A percentile compares a stretch with the other conserved stretches of the same genome.
phyloP scores from a whole-genome alignment of 768 basidiomycete genomes.

The Clitopilus passeckerianus region DNA sequence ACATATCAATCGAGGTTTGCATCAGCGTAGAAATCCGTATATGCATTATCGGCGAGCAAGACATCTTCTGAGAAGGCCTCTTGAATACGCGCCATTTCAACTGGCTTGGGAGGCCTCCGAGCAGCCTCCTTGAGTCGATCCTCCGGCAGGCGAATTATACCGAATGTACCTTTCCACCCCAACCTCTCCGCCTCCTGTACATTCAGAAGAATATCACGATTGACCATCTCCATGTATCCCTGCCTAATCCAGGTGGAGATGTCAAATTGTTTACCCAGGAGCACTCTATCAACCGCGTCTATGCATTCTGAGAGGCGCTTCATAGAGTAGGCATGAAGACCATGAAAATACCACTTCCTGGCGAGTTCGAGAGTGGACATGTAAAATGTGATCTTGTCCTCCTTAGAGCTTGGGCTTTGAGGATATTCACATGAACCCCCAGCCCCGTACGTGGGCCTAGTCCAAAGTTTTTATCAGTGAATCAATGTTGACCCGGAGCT shows the following conservation, averaged over 20 bases:
- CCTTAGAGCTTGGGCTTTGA: background rate
- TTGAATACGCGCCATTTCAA: background rate
- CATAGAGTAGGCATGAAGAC: background rate
- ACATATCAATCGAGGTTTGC: background rate
- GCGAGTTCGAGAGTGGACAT: background rate
- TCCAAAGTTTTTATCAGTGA: too few species aligned
- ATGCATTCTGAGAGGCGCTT: background rate
- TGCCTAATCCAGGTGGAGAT: background rate
- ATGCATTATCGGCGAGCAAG: background rate
- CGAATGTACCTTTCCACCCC: background rate
- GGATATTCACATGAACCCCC: background rate
- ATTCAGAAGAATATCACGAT: background rate
- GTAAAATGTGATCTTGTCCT: background rate
- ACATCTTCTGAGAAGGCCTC: background rate
- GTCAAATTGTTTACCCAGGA: background rate
- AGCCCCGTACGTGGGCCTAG: background rate
- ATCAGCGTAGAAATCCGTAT: background rate
- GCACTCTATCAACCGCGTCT: background rate
- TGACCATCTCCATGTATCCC: background rate
- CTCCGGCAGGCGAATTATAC: background rate
- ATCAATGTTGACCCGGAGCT: too few species aligned
- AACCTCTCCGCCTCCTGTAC: background rate
- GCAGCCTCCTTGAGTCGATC: background rate
- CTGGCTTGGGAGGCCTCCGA: background rate
- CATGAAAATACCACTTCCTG: background rate